A percentile compares a stretch with the other conserved stretches of the same genome.
Evolutionary conservation across 495 filamentous ascomycete genomes (phyloP).

Genomic region (Sphaerosporella brunnea): DNA sequence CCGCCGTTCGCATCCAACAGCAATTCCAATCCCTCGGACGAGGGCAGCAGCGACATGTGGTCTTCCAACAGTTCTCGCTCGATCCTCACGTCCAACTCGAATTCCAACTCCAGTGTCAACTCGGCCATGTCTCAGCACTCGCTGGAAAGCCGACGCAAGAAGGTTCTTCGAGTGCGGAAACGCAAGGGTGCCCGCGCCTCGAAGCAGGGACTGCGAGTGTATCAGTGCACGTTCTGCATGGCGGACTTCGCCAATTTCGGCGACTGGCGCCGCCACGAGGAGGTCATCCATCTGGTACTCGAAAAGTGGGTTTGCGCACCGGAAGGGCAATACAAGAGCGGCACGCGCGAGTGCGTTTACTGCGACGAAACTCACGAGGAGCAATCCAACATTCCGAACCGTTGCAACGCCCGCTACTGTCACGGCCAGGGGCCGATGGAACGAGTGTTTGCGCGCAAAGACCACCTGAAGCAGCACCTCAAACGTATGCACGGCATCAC

Average conservation of each 20-base stretch:
- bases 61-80: neutral
- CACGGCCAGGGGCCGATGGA: constrained; percentile 1
- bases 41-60: neutral
- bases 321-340: constrained; percentile 1
- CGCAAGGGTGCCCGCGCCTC: neutral
- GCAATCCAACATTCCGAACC: constrained; percentile 3
- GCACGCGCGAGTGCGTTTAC: constrained; percentile 5
- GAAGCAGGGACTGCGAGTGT: neutral
- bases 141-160: constrained; percentile 2
- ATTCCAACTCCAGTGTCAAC: constrained; percentile 4
- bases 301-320: constrained; percentile 8
- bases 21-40: constrained; percentile 5
- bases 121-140: constrained; percentile 7
- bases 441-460: constrained; percentile 5
- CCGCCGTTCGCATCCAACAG: constrained; percentile 4
- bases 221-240: constrained; percentile 10
- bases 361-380: constrained; percentile 4
- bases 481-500: constrained; percentile 5
- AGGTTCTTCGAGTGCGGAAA: constrained; percentile 1
- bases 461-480: constrained; percentile 8
- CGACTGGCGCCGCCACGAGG: constrained; percentile 9
- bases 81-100: constrained; percentile 2
- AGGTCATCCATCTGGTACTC: constrained; percentile 3
- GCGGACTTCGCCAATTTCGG: constrained; percentile 7
- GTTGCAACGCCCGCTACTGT: constrained; percentile 5